phyloP scores from a whole-genome alignment of 768 basidiomycete species.

The Lentinula lateritia region DNA sequence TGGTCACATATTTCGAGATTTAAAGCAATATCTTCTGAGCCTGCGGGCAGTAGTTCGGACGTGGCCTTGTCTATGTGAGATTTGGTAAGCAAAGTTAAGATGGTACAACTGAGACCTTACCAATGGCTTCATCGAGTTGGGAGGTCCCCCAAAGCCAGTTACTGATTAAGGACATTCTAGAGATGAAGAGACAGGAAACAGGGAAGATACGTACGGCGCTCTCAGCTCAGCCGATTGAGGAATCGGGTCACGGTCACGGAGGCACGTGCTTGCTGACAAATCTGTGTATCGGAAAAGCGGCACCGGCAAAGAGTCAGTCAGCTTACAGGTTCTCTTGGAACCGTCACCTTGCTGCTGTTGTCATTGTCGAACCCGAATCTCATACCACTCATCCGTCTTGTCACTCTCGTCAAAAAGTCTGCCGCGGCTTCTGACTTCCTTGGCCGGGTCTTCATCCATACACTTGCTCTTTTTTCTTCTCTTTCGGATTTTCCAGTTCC shows the following conservation, averaged over 20 bases:
- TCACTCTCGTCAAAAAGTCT: not conserved
- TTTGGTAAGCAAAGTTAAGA: slow-evolving; percentile 1
- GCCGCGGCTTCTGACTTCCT: not conserved
- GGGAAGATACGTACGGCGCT: not conserved
- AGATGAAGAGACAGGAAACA: not conserved
- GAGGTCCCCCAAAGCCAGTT: slow-evolving; percentile 79
- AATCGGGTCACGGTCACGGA: not conserved
- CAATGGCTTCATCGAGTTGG: slow-evolving; percentile 78
- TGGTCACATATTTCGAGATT: slow-evolving; percentile 96
- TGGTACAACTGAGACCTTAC: slow-evolving; percentile 34
- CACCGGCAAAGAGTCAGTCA: slow-evolving; percentile 1
- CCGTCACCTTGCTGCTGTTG: slow-evolving; percentile 3
- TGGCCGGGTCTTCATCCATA: not conserved
- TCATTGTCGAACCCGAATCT: not conserved
- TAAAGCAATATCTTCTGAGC: slow-evolving; percentile 85
- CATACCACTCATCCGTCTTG: not conserved
- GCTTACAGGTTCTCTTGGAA: not conserved
- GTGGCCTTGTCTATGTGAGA: slow-evolving; percentile 79
- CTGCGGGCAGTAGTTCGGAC: slow-evolving; percentile 78
- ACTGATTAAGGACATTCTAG: slow-evolving; percentile 51
- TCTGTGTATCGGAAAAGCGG: not conserved
- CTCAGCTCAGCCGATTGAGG: not conserved
- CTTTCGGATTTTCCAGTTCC: not conserved
- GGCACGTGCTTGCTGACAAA: not conserved
- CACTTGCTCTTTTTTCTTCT: not conserved